These are phyloP conservation scores for Aspergillus bridgeri DNA, from an alignment of 495 filamentous ascomycete species.

Conservation along the genomic window DNA sequence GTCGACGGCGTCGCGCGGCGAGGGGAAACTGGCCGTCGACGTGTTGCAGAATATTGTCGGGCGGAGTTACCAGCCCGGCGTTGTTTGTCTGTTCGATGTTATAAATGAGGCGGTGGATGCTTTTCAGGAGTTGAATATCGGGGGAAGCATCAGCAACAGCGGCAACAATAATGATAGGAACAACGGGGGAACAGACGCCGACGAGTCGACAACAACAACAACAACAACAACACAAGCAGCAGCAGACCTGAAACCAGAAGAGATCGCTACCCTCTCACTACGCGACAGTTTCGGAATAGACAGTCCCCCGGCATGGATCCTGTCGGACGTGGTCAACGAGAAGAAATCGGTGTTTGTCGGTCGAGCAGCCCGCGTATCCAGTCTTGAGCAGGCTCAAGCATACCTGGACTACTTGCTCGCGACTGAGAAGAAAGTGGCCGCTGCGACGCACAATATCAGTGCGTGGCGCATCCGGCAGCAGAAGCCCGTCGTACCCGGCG, in stretches of 20 bases:
- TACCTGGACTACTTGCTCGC: constrained; percentile 70
- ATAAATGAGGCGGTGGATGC: constrained; percentile 56
- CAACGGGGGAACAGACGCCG: constrained; percentile 6
- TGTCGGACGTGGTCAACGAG: constrained; percentile 69
- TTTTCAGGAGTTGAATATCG: constrained; percentile 47
- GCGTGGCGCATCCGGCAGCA: constrained; percentile 59
- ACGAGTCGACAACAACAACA: constrained; percentile 15
- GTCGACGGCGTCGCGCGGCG: constrained; percentile 53
- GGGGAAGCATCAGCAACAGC: constrained; percentile 21
- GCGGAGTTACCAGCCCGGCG: constrained; percentile 63
- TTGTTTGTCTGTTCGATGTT: constrained; percentile 84
- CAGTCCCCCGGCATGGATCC: constrained; percentile 58
- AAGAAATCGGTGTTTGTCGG: constrained; percentile 88
- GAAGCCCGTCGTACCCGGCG: constrained; percentile 21
- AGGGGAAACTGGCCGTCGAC: constrained; percentile 62
- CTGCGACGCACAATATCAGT: constrained; percentile 88
- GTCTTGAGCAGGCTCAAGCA: constrained; percentile 61
- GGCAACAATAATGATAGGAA: constrained; percentile 11
- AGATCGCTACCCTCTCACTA: constrained; percentile 29
- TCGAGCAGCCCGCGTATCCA: constrained; percentile 63
- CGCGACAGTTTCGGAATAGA: constrained; percentile 36
- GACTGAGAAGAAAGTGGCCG: constrained; percentile 75
- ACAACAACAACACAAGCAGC: no score
- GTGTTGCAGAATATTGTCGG: constrained; percentile 63
- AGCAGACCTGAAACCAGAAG: constrained; percentile 16